Conservation (phyloP, 495 filamentous ascomycete species). For the Neurospora sp. region DNA sequence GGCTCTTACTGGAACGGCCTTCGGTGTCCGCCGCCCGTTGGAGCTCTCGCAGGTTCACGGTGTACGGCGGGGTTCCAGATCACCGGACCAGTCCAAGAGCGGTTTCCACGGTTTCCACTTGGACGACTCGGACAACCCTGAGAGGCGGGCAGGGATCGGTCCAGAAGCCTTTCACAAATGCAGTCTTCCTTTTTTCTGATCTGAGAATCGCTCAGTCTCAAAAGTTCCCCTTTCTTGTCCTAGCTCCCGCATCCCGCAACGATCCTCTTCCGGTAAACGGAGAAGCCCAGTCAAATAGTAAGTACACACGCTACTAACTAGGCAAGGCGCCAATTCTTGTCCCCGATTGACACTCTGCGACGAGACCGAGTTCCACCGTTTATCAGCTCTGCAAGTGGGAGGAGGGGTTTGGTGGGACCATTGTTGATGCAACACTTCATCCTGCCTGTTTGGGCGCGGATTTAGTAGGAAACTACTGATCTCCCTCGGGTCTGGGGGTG, state of each 20-base stretch:
- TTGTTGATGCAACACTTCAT: background rate
- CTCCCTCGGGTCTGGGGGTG: background rate
- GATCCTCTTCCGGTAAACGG: background rate
- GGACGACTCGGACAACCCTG: background rate
- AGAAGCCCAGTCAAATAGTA: background rate
- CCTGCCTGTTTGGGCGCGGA: background rate
- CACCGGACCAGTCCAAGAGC: background rate
- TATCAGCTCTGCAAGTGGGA: background rate
- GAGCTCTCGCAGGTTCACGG: background rate
- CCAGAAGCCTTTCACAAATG: background rate
- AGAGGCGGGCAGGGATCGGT: background rate
- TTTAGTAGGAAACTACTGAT: background rate
- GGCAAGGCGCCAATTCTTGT: background rate
- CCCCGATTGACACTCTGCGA: background rate
- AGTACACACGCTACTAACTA: background rate
- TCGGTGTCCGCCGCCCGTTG: background rate
- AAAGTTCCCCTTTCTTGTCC: background rate
- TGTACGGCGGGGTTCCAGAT: background rate
- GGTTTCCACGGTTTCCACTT: background rate
- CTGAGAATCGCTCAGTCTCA: background rate
- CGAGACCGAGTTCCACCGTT: background rate
- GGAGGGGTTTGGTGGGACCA: background rate
- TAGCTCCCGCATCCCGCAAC: background rate
- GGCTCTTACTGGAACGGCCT: background rate
- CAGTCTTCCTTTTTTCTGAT: background rate